Percentiles rank a stretch among this genome's conserved stretches.
Conservation (phyloP, 1,139 yeast genomes). For the Scheffersomyces segobiensis region DNA sequence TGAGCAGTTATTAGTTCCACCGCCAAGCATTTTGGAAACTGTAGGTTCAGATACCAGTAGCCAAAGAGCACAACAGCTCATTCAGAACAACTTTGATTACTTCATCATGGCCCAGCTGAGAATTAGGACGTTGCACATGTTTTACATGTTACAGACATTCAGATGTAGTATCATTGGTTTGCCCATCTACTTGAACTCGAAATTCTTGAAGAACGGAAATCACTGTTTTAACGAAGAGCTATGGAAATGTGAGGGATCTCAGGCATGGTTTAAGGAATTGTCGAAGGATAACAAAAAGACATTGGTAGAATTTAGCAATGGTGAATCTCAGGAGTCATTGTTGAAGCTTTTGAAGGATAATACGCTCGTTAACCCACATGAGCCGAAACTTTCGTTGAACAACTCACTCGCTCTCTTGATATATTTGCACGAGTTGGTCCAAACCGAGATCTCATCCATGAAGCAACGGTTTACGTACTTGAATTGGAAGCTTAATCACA, state of each 20-base stretch:
- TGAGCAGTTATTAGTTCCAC: slow-evolving; percentile 63
- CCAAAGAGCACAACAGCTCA: slow-evolving; percentile 9
- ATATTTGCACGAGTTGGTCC: slow-evolving; percentile 72
- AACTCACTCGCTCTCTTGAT: slow-evolving; percentile 66
- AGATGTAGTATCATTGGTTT: slow-evolving; percentile 70
- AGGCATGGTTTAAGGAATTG: slow-evolving; percentile 54
- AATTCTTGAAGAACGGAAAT: slow-evolving; percentile 69
- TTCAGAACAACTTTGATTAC: slow-evolving; percentile 64
- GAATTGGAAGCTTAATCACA: slow-evolving; percentile 61
- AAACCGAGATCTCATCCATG: slow-evolving; percentile 44
- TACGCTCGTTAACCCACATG: background rate
- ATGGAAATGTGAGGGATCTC: slow-evolving; percentile 62
- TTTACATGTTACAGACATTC: slow-evolving; percentile 70
- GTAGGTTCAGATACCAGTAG: slow-evolving; percentile 5
- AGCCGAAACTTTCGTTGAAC: slow-evolving; percentile 45
- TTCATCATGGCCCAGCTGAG: slow-evolving; percentile 81
- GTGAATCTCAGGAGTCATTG: slow-evolving; percentile 50
- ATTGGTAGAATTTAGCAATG: slow-evolving; percentile 59
- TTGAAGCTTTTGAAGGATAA: slow-evolving; percentile 42
- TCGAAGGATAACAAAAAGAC: slow-evolving; percentile 17
- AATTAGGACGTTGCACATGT: slow-evolving; percentile 80
- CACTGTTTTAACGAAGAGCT: slow-evolving; percentile 69
- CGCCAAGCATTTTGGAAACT: slow-evolving; percentile 25
- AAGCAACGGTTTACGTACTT: slow-evolving; percentile 30
- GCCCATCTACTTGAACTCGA: slow-evolving; percentile 53